Evolutionary conservation across 208 protist species (phyloP).

Genomic region (Acanthamoeba sp.): DNA sequence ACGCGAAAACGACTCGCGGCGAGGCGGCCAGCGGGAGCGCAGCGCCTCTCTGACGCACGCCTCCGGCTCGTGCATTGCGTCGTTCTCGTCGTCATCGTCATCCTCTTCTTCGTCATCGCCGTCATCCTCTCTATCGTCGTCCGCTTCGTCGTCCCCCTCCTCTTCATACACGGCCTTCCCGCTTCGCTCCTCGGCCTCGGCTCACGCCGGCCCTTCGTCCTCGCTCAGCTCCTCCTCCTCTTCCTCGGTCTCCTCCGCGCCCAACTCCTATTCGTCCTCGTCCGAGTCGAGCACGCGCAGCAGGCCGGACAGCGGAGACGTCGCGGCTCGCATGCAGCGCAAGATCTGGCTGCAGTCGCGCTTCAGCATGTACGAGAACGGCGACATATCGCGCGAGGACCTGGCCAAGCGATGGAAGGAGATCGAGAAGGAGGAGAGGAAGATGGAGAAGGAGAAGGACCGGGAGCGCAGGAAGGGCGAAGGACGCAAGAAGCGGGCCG

Average conservation of each 20-base stretch:
- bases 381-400: conserved; percentile 56
- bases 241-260: neutral
- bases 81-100: neutral
- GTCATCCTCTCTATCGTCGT: neutral
- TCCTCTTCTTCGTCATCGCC: neutral
- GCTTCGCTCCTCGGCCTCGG: neutral
- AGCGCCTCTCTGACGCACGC: neutral
- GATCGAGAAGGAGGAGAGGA: conserved; percentile 40
- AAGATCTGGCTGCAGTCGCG: conserved; percentile 15
- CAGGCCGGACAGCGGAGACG: neutral
- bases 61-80: neutral
- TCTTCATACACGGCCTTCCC: conserved; percentile 2
- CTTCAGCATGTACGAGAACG: conserved; percentile 66
- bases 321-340: neutral
- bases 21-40: neutral
- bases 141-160: neutral
- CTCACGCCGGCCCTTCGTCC: neutral
- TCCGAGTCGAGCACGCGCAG: neutral
- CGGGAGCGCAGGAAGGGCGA: neutral
- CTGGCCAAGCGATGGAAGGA: conserved; percentile 28
- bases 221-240: neutral
- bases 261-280: neutral
- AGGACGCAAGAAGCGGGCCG: no score
- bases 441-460: conserved; percentile 39
- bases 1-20: neutral